Base-by-base conservation (phyloP, 2,329 filamentous ascomycete species). In the Chaetomiaceae sp. region DNA sequence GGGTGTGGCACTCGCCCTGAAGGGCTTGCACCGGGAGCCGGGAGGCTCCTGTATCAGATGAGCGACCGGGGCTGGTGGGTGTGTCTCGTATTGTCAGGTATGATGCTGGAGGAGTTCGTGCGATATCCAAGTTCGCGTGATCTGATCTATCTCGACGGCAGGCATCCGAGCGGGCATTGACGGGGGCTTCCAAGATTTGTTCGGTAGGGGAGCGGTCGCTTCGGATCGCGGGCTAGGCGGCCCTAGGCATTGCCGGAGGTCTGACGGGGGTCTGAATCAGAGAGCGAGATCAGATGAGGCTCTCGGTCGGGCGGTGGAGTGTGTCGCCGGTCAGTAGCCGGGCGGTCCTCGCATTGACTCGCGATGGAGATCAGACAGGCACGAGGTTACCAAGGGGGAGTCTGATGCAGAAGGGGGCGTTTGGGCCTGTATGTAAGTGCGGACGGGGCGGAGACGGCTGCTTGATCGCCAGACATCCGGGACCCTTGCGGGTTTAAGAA, bases 141-240 rank as follows among this genome's bases (percentile, higher is more conserved):
- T 73, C 65, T 66, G 69, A 68, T 75, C 70, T 74, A 73, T 71
- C 57, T 67, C 67, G 62, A 69, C 67, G 65, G 71, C 66, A 61
- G 68, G 74, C 75, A 79, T 77, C 65, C 70, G 73, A 68, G 67
- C 73, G 69, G 40, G 65, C 68, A 73, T 72, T 58, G 64, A 57
- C 47, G 11, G 39, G 24, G 7, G 40, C 49, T 38, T 34, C 24
- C n/a, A n/a, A n/a, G n/a, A 42, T 32, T 9, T 24, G 24, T 32
- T 7, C 32, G 33, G 33, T 45, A 27, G 40, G 24, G 20, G n/a
- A 36, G 44, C n/a, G n/a, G n/a, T 51, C 45, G 39, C 30, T 41
- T 36, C 12, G 53, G 49, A 45, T 56, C 50, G 19, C 55, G 40
- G 47, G 40, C 48, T 42, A 58, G 47, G 50, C 55, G 56, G 42